These are phyloP conservation scores for Fragosphaeria purpurea DNA, from an alignment of 2,329 filamentous ascomycete species.

Conservation along the genomic window DNA sequence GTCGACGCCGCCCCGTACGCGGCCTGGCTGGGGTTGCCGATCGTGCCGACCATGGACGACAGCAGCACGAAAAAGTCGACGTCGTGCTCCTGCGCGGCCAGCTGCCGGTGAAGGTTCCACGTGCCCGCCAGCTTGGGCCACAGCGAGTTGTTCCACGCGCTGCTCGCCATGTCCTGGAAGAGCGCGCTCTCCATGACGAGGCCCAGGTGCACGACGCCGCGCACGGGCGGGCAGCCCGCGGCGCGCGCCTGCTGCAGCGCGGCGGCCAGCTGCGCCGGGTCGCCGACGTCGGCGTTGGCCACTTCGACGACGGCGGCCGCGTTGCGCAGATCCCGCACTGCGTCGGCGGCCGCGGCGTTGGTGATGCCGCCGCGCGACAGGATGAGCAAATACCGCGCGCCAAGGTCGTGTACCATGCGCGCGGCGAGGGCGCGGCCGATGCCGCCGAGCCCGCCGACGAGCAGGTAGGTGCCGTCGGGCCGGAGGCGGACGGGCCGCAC, in stretches of 20 bases:
- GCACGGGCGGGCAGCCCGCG: conserved; percentile 9
- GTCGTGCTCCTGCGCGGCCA: not conserved
- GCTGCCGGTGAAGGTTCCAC: conserved; percentile 26
- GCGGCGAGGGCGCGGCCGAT: conserved; percentile 17
- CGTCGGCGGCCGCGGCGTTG: conserved; percentile 2
- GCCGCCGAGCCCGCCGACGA: conserved; percentile 20
- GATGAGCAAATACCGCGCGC: conserved; percentile 12
- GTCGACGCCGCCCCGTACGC: conserved; percentile 33
- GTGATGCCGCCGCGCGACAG: conserved; percentile 9
- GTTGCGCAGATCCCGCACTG: conserved; percentile 4
- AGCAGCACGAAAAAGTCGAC: conserved; percentile 29
- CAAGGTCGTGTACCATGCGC: conserved; percentile 15
- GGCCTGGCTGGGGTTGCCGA: conserved; percentile 27
- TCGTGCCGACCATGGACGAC: conserved; percentile 23
- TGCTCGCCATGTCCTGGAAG: conserved; percentile 12
- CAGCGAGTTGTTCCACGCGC: conserved; percentile 11
- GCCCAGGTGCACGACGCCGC: conserved; percentile 11
- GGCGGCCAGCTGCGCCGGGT: conserved; percentile 7
- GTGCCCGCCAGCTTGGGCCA: conserved; percentile 26
- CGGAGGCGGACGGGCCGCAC: conserved; percentile 2
- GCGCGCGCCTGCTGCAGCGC: conserved; percentile 2
- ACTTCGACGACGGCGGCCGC: conserved; percentile 7
- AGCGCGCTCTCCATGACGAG: conserved; percentile 14
- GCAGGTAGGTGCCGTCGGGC: conserved; percentile 15
- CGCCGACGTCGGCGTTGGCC: conserved; percentile 11